Conservation (phyloP, 495 filamentous ascomycete genomes). For the Hamigera avellanea region DNA sequence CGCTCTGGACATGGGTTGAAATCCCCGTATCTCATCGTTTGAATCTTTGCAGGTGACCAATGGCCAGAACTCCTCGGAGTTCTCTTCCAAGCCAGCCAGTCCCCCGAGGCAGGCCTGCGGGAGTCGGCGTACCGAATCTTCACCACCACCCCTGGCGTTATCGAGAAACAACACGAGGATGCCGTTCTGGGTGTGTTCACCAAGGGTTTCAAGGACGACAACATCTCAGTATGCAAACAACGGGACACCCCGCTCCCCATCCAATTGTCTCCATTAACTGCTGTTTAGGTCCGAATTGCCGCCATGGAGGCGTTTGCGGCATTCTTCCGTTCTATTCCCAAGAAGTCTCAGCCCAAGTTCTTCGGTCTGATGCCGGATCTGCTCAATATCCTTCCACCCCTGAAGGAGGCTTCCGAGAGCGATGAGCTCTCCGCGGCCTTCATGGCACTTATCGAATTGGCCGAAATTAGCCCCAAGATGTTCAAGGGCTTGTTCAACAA, state of each 20-base stretch:
- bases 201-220: slow-evolving; percentile 82
- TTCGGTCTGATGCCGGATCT: slow-evolving; percentile 76
- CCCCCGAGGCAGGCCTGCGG: slow-evolving; percentile 63
- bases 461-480: slow-evolving; percentile 87
- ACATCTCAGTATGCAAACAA: slow-evolving; percentile 59
- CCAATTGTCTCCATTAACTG: slow-evolving; percentile 3
- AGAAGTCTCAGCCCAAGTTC: slow-evolving; percentile 80
- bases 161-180: slow-evolving; percentile 89
- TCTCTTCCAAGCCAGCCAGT: slow-evolving; percentile 81
- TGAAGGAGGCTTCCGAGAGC: slow-evolving; percentile 80
- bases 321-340: slow-evolving; percentile 82
- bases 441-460: slow-evolving; percentile 82
- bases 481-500: slow-evolving; percentile 87
- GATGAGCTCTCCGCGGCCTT: slow-evolving; percentile 84
- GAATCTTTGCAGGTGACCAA: slow-evolving; percentile 48
- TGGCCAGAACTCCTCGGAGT: slow-evolving; percentile 86
- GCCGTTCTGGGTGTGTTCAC: slow-evolving; percentile 74
- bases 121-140: slow-evolving; percentile 92
- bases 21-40: slow-evolving; percentile 11
- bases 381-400: slow-evolving; percentile 82
- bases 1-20: slow-evolving; percentile 1
- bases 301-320: slow-evolving; percentile 95
- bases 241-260: neutral
- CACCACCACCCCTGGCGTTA: slow-evolving; percentile 87
- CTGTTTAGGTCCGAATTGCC: slow-evolving; percentile 62